phyloP scores from a whole-genome alignment of 108 stramenopile species.

The Conticribra guillardii region DNA sequence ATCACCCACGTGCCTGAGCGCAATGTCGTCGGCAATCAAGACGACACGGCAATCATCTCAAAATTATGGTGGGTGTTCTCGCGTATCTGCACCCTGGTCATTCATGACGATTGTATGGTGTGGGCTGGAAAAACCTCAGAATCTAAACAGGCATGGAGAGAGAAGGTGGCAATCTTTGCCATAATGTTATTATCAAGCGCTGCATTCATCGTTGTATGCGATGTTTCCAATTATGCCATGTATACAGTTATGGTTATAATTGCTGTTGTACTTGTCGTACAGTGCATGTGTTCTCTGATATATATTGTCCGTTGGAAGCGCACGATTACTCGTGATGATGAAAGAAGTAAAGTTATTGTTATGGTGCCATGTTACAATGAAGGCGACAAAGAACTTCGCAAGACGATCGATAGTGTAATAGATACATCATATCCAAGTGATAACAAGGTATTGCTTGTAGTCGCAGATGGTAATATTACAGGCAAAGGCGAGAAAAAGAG shows the following conservation, averaged over 20 bases:
- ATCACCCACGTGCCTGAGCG: no score
- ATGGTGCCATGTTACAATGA: constrained; percentile 72
- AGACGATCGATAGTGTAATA: constrained; percentile 56
- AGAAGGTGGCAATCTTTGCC: background rate
- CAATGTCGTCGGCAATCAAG: no score
- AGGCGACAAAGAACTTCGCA: constrained; percentile 51
- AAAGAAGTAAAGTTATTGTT: constrained; percentile 44
- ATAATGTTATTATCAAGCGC: background rate
- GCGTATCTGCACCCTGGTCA: no score
- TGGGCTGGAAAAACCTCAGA: background rate
- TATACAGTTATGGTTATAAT: constrained; percentile 53
- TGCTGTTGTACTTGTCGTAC: constrained; percentile 39
- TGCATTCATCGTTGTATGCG: no score
- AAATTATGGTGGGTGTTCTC: no score
- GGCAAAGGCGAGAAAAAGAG: constrained; percentile 41
- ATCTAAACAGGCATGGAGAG: background rate
- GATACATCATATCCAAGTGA: constrained; percentile 50
- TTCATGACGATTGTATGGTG: background rate
- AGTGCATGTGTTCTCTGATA: constrained; percentile 52
- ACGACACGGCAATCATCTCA: no score
- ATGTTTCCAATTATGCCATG: no score
- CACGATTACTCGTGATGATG: constrained; percentile 31
- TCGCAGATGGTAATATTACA: constrained; percentile 60
- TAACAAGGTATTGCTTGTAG: constrained; percentile 56
- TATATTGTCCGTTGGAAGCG: constrained; percentile 33